These are phyloP conservation scores for Blakeslea trispora DNA, from an alignment of 371 early-diverging fungal species.

Conservation along the genomic window DNA sequence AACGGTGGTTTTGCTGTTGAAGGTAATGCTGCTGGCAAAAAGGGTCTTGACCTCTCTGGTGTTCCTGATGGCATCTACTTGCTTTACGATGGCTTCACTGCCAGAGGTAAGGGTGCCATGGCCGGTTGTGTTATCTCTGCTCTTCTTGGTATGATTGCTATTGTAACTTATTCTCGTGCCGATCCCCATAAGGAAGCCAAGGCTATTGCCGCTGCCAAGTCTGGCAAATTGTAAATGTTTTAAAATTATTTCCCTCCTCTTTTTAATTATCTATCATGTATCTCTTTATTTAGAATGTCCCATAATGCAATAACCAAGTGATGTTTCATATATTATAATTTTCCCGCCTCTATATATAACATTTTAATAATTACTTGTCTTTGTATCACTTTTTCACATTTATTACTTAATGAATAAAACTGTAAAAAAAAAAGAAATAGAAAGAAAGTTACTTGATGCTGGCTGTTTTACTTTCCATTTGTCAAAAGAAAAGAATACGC, in stretches of 20 bases:
- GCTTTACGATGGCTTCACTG: constrained; percentile 57
- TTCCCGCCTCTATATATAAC: constrained; percentile 7
- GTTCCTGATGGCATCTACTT: constrained; percentile 52
- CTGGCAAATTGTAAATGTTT: constrained; percentile 9
- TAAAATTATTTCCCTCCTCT: not conserved
- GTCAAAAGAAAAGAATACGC: too few relatives aligned
- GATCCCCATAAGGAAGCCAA: constrained; percentile 30
- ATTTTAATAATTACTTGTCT: constrained; percentile 5
- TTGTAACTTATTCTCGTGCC: constrained; percentile 64
- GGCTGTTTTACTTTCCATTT: too few relatives aligned
- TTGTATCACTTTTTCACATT: not conserved
- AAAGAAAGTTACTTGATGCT: too few relatives aligned
- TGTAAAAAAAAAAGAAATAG: not conserved
- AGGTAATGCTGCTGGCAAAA: constrained; percentile 70
- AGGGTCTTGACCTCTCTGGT: constrained; percentile 59
- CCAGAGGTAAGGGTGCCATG: constrained; percentile 66
- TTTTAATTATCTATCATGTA: not conserved
- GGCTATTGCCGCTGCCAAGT: constrained; percentile 23
- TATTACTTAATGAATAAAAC: not conserved
- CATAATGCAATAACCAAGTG: not conserved
- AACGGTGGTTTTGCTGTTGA: constrained; percentile 46
- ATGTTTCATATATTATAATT: constrained; percentile 1
- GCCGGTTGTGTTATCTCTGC: constrained; percentile 69
- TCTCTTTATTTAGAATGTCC: constrained; percentile 4
- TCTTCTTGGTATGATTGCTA: constrained; percentile 67